A percentile compares a stretch with the other conserved stretches of the same genome.
phyloP scores from a whole-genome alignment of 2,329 filamentous ascomycete genomes.

The Penicillium sp. region DNA sequence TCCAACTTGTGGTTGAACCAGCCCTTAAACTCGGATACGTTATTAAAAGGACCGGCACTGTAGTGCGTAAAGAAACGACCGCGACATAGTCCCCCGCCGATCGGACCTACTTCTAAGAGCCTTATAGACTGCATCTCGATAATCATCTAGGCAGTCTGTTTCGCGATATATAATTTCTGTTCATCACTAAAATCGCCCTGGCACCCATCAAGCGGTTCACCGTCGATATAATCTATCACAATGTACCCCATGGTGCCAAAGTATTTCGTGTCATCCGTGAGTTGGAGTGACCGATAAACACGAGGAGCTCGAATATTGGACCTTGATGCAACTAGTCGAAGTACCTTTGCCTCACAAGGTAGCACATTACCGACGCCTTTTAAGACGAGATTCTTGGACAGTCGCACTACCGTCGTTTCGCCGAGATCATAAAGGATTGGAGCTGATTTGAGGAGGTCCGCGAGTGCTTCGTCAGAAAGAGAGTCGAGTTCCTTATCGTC shows the following conservation, averaged over 20 bases:
- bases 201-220: slow-evolving; percentile 20
- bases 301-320: slow-evolving; percentile 17
- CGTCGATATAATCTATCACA: slow-evolving; percentile 26
- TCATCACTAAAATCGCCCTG: slow-evolving; percentile 9
- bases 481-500: background rate
- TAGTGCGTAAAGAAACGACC: slow-evolving; percentile 21
- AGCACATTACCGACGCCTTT: slow-evolving; percentile 10
- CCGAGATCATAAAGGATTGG: slow-evolving; percentile 15
- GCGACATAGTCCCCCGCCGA: slow-evolving; percentile 15
- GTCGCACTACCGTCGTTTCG: slow-evolving; percentile 19
- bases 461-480: background rate
- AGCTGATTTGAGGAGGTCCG: slow-evolving; percentile 4
- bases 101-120: slow-evolving; percentile 8
- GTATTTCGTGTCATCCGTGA: slow-evolving; percentile 16
- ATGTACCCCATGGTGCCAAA: slow-evolving; percentile 22
- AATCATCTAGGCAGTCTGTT: background rate
- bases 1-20: slow-evolving; percentile 23
- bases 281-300: slow-evolving; percentile 20
- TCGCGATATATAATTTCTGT: background rate
- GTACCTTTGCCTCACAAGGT: slow-evolving; percentile 17
- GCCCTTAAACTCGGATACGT: slow-evolving; percentile 13
- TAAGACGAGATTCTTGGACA: slow-evolving; percentile 11
- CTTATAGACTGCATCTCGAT: background rate
- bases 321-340: slow-evolving; percentile 17
- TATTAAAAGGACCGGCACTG: slow-evolving; percentile 19